Conservation (phyloP, 108 stramenopile genomes). For the Ochromonas danica region DNA sequence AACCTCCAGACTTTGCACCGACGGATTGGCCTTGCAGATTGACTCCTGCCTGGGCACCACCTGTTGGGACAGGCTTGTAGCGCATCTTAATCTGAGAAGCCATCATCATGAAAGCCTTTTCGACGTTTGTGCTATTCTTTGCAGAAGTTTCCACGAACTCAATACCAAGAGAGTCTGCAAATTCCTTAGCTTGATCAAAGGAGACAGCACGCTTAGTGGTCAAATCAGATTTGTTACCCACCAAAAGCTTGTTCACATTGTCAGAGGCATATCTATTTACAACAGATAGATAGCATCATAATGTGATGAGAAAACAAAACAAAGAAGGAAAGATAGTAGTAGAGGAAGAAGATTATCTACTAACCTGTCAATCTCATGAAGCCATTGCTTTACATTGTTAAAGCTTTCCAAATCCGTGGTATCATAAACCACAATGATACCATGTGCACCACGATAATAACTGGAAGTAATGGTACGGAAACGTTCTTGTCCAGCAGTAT, state of each 20-base stretch:
- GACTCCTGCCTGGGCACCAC: neutral
- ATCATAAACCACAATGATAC: constrained; percentile 97
- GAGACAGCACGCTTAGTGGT: constrained; percentile 79
- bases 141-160: constrained; percentile 98
- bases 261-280: constrained; percentile 75
- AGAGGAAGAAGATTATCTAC: neutral
- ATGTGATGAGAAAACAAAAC: constrained; percentile 22
- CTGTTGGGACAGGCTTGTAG: neutral
- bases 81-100: constrained; percentile 95
- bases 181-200: constrained; percentile 92
- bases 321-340: neutral
- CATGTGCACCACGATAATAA: constrained; percentile 89
- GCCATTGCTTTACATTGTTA: constrained; percentile 98
- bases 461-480: constrained; percentile 82
- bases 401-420: constrained; percentile 93
- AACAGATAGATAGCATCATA: neutral
- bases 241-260: constrained; percentile 97
- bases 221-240: constrained; percentile 99
- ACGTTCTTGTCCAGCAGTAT: constrained; percentile 84
- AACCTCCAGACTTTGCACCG: neutral
- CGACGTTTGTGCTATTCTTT: constrained; percentile 95
- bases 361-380: constrained; percentile 92
- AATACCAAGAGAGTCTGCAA: constrained; percentile 94
- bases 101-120: constrained; percentile 98
- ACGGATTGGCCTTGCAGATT: constrained; percentile 28